Base-by-base conservation (phyloP, 2,329 filamentous ascomycete species). In the Hysterium pulicare region DNA sequence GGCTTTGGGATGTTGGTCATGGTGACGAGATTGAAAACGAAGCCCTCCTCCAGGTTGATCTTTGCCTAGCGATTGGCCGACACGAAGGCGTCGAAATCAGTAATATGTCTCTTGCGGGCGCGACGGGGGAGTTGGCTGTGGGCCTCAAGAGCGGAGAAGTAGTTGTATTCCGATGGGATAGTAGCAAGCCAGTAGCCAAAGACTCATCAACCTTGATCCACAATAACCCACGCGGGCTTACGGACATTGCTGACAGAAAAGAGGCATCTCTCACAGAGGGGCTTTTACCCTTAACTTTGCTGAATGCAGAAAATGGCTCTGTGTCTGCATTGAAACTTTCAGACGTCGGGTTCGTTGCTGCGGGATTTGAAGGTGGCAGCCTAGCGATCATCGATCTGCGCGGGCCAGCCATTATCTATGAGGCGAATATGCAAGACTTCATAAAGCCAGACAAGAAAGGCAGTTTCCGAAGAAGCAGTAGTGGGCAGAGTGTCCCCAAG, bases 21-120 rank as follows among this genome's bases (percentile, higher is more conserved):
- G 87, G 82, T 11, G 93, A 98, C 59, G 88, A 96, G 57, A 86
- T 98, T 38, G 93, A 98, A 66, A 97, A 97, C 57, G 77, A 81
- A 10, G 74, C 76, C 3, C 77, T 88, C 40, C 71, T 97, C 19
- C 91, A 98, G 68, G 82, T 95, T 5, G 91, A 98, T 57, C 74
- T 97, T 28, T 85, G 87, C 5, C 79, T 88, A 49, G 87, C 91
- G 2, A 74, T 97, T 4, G 86, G 85, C 40, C 81, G 88, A n/a
- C 85, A 79, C 46, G 81, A 88, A 3, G 80, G 87, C 49, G 74
- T 96, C 10, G 83, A 87, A 35, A 79, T 96, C 8, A 84, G 84
- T 0, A 73, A 80, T n/a, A 85, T 91, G 69, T 89, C 84, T 37
- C 82, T 97, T 71, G 83, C 87, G 2, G 78, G 84, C n/a, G 77